Conservation (phyloP, 2,329 filamentous ascomycete genomes). For the Leptosphaerulina australis region DNA sequence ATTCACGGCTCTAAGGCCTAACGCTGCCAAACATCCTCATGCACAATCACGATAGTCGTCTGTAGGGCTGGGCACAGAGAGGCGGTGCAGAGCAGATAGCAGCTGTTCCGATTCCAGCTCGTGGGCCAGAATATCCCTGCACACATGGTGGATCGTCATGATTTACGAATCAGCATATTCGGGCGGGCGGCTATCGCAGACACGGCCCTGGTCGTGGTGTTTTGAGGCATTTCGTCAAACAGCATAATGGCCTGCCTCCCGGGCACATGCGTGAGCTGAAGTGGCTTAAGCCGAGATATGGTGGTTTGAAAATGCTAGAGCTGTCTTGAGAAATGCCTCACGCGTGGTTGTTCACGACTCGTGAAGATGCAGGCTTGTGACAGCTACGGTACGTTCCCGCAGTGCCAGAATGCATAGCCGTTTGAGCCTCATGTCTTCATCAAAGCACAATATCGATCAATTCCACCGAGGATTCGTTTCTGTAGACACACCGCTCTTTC, state of each 20-base stretch:
- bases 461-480: background rate
- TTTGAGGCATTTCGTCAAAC: constrained; percentile 31
- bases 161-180: constrained; percentile 27
- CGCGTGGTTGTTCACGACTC: constrained; percentile 7
- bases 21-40: constrained; percentile 1
- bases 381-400: constrained; percentile 15
- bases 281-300: constrained; percentile 21
- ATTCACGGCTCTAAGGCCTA: constrained; percentile 20
- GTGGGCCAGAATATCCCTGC: constrained; percentile 25
- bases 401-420: constrained; percentile 7
- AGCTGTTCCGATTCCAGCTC: constrained; percentile 39
- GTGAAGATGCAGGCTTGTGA: constrained; percentile 18
- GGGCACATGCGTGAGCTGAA: background rate
- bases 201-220: constrained; percentile 2
- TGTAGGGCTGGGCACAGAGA: constrained; percentile 20
- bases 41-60: constrained; percentile 23
- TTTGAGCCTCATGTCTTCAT: constrained; percentile 11
- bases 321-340: constrained; percentile 19
- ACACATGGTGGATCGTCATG: constrained; percentile 20
- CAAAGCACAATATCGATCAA: background rate
- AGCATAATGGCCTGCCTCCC: constrained; percentile 2
- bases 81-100: constrained; percentile 34
- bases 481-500: constrained; percentile 6
- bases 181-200: constrained; percentile 32
- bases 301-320: constrained; percentile 2